phyloP scores from a whole-genome alignment of 2,329 filamentous ascomycete species.

The Apiospora malaysiana region DNA sequence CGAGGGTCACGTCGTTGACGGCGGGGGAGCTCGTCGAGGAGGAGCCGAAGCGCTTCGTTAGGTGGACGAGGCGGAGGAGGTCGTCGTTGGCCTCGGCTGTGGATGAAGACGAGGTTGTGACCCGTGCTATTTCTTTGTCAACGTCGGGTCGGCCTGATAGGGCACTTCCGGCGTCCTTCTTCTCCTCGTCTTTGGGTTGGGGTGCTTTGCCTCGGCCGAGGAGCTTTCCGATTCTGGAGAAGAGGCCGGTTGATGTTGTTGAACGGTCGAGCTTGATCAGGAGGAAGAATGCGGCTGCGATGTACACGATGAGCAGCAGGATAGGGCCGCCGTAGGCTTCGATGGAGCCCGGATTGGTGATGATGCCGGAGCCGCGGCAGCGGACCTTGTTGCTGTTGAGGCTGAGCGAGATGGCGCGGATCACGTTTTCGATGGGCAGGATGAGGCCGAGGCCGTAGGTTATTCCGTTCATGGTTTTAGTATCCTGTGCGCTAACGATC shows the following conservation, averaged over 20 bases:
- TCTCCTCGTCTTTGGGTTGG: slow-evolving; percentile 31
- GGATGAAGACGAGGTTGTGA: slow-evolving; percentile 29
- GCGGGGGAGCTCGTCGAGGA: slow-evolving; percentile 55
- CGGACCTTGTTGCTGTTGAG: slow-evolving; percentile 69
- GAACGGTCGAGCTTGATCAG: slow-evolving; percentile 72
- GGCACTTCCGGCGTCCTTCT: slow-evolving; percentile 28
- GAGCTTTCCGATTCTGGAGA: slow-evolving; percentile 20
- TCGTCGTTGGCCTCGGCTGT: slow-evolving; percentile 30
- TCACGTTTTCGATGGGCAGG: slow-evolving; percentile 66
- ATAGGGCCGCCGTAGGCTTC: slow-evolving; percentile 72
- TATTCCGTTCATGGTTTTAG: slow-evolving; percentile 56
- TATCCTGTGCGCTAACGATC: slow-evolving; percentile 37
- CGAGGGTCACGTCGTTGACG: slow-evolving; percentile 75
- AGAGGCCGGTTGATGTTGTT: slow-evolving; percentile 54
- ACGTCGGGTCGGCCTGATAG: slow-evolving; percentile 34
- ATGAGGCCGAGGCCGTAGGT: slow-evolving; percentile 65
- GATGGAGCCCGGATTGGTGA: slow-evolving; percentile 59
- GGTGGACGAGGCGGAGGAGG: slow-evolving; percentile 67
- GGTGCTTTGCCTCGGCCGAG: slow-evolving; percentile 2
- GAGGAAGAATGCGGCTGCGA: slow-evolving; percentile 62
- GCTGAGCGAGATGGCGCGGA: slow-evolving; percentile 63
- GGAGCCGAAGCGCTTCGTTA: slow-evolving; percentile 69
- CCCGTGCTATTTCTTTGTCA: slow-evolving; percentile 38
- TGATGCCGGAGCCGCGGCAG: slow-evolving; percentile 55
- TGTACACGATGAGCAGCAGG: slow-evolving; percentile 69